Base-by-base conservation (phyloP, 2,329 filamentous ascomycete species). In the Fusarium nanum region DNA sequence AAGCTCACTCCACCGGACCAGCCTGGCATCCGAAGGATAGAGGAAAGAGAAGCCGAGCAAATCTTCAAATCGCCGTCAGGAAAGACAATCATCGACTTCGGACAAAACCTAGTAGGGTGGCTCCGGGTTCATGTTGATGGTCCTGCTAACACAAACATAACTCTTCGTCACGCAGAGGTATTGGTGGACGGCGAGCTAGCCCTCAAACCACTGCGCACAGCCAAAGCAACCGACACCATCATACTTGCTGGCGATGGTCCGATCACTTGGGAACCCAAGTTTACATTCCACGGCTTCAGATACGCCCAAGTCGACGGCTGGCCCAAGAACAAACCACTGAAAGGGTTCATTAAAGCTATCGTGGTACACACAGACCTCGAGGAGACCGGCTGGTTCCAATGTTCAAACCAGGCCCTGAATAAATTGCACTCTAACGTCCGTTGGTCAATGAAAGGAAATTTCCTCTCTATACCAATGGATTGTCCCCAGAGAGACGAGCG, bases 401-500 rank as follows among this genome's bases (percentile, higher is more conserved):
- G 84, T 59, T 89, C 87, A 0, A 76, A 89, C 49, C 48, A 70
- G 1, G 76, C 83, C 6, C 67, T 90, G 27, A 89, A 88, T 68
- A 78, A 84, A 47, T 81, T 90, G 7, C 84, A 89, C 66, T 56
- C 81, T 2, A 90, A 90, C 56, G 84, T 22, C 0, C 72, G 79
- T 18, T 89, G 87, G 87, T 83, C 82, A 12, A 88, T 88, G 83
- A 82, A 82, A 27, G 86, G 86, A 0, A 90, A 89, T 69, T 89
- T 89, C 67, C 62, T 89, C 8, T 83, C 81, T 1, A 76, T 89
- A 1, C 86, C 87, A 0, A 89, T 86, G 0, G 88, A 90, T 68
- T 88, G 86, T 65, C 86, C 86, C 0, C 85, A 88, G 67, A 78
- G 85, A 4, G 85, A 88, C 49, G 86, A 88, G 75, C 80, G 85